Base-by-base conservation (phyloP, 2,329 filamentous ascomycete species). In the Fusarium sp. region DNA sequence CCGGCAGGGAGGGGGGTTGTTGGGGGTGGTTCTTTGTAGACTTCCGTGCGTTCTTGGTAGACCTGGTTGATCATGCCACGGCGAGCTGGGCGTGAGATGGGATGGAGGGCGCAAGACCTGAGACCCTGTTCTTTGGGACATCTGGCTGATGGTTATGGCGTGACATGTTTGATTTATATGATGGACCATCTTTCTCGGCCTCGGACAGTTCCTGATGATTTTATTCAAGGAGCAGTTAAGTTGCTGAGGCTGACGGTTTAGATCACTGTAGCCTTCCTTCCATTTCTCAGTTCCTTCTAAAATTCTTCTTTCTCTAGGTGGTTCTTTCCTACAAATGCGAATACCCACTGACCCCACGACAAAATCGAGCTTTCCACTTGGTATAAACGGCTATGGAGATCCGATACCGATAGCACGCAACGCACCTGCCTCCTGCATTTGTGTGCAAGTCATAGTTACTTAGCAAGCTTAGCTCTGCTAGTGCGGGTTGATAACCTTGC, bases 61-160 rank as follows among this genome's bases (percentile, higher is more conserved):
- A 34, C 68, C 58, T 44, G 60, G 65, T 69, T 57, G 66, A 76
- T 75, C 74, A 75, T 75, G 74, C 74, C 74, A 75, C 69, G 67
- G 57, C 56, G 56, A 53, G 54, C 70, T 62, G 58, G 58, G 60
- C 60, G 32, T 61, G 63, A 53, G 46, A 55, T 71, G 38, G 27
- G 47, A 58, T 59, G 64, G 53, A 62, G 56, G 62, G 62, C 52
- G 56, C 34, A 47, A 25, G 24, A 48, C 49, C 34, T 53, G 45
- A 67, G 48, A 62, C 62, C 60, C 49, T 67, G 62, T 22, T 49
- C 38, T 40, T 25, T n/a, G 49, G 32, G 32, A n/a, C 49, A 53
- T 52, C 32, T 53, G 18, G 49, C 49, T 53, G 32, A 38, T 47
- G 29, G 43, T 41, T 67, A 53, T 70, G 67, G 67, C 43, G 49